Base-by-base conservation (phyloP, 1,139 yeast species). In the Pichia sp. region DNA sequence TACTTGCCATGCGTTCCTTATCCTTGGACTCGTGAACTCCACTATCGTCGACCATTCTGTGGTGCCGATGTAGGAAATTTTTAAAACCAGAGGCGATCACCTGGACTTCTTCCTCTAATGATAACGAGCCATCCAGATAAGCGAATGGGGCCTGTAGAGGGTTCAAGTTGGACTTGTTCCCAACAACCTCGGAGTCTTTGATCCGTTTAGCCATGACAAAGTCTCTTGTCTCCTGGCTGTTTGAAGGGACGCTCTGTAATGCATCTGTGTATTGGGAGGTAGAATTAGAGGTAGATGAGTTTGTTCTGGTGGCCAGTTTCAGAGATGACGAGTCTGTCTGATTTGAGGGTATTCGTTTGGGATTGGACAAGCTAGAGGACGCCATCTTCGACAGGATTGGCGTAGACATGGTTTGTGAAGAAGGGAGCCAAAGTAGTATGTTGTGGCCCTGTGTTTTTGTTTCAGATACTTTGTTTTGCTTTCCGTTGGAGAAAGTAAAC, bases 111-210 rank as follows among this genome's bases (percentile, higher is more conserved):
- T 49, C 54, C 19, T 34, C 28, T 2, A 47, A 30, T 2, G 52
- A 42, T 2, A 39, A 10, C 6, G 54, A 36, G 23, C 54, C 52
- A 49, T 53, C 56, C 2, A 53, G 26, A 46, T 48, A 53, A 1
- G 51, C 52, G 41, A 53, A 53, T 13, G 56, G 53, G 4, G 56
- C 54, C 41, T 50, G 48, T 44, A 53, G 23, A 10, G 56, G 56
- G 45, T 53, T 53, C 5, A 51, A 26, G n/a, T 23, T 48, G 18
- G 52, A 34, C 40, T 48, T 44, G 22, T 54, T 54, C 13, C 41
- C 46, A 8, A 54, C 44, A 23, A 54, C 28, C 52, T 54, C 55
- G 18, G 48, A 30, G n/a, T 54, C 47, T 26, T 52, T 45, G n/a
- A 54, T 39, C 23, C 57, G 43, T 28, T 47, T 44, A 4, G 57